Base-by-base conservation (phyloP, 164 flowering plant genomes). In the Stephania japonica region DNA sequence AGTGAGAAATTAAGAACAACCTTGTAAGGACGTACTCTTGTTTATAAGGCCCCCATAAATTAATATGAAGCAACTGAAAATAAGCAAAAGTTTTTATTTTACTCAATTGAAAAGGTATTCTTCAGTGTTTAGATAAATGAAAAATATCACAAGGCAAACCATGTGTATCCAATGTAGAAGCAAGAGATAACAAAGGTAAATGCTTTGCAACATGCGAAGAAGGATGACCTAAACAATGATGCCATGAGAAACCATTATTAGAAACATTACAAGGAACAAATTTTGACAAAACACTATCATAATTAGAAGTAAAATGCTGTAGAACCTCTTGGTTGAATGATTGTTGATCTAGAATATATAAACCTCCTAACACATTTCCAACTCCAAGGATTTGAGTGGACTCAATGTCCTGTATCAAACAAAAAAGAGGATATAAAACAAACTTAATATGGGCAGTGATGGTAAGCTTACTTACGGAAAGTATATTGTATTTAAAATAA, bases 31-130 rank as follows among this genome's bases (percentile, higher is more conserved):
- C n/a, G n/a, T n/a, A n/a, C 1, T 32, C 38, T 44, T 44, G 6
- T 6, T 27, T 67, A 67, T 67, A 67, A 32, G 69, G 69, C 1
- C 69, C 69, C 69, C 43, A 67, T 26, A 67, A 32, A 14, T 67
- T 4, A 5, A 41, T 14, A 67, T 67, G 44, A 16, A 67, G 6
- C 7, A 67, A 14, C 1, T 67, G 5, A 67, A 67, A 67, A 27
- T 1, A 4, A 27, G 25, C 0, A 9, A 0, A 32, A 12, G 44
- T 26, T 4, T 13, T 14, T 0, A 67, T 67, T 12, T 0, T 3
- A 27, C 21, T 32, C 9, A 5, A 0, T 26, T 9, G 8, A 67
- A 67, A 67, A 8, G 43, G 25, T 6, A 67, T 0, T 67, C 32
- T 41, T 1, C n/a, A 4, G 1, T 67, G 69, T 27, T 67, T 67